phyloP scores from a whole-genome alignment of 768 basidiomycete species.

The Macrolepiota dolichaula region DNA sequence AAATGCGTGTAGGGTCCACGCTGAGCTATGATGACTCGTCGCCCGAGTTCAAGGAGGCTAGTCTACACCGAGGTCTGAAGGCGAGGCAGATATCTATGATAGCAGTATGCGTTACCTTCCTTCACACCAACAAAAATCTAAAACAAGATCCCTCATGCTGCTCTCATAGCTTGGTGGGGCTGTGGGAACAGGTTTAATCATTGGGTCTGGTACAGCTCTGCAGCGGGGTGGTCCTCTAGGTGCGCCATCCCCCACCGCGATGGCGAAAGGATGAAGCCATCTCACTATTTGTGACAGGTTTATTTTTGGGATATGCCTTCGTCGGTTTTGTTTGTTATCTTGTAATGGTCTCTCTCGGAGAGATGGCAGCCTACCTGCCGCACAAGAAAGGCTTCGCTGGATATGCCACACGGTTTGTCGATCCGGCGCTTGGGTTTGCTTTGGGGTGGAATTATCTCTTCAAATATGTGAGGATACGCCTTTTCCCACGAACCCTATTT shows the following conservation, averaged over 20 bases:
- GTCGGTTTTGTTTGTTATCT: slow-evolving; percentile 57
- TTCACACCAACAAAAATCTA: not conserved
- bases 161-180: slow-evolving; percentile 40
- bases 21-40: slow-evolving; percentile 18
- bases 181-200: slow-evolving; percentile 54
- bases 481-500: not conserved
- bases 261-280: not conserved
- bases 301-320: slow-evolving; percentile 39
- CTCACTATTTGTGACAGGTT: slow-evolving; percentile 17
- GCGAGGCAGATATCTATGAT: slow-evolving; percentile 57
- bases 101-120: slow-evolving; percentile 29
- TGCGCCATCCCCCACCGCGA: slow-evolving; percentile 15
- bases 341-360: slow-evolving; percentile 53
- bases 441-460: slow-evolving; percentile 63
- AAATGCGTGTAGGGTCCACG: slow-evolving; percentile 14
- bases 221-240: slow-evolving; percentile 53
- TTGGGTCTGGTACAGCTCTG: slow-evolving; percentile 58
- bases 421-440: slow-evolving; percentile 67
- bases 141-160: not conserved
- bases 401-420: slow-evolving; percentile 62
- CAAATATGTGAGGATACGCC: slow-evolving; percentile 40
- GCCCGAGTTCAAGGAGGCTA: slow-evolving; percentile 29
- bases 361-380: slow-evolving; percentile 50
- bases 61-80: slow-evolving; percentile 46
- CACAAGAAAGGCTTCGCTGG: slow-evolving; percentile 62